Evolutionary conservation across 2,329 filamentous ascomycete species (phyloP), one percentile per base, ranked within the genome.

Genomic region (Colletotrichum tamarilloi): DNA sequence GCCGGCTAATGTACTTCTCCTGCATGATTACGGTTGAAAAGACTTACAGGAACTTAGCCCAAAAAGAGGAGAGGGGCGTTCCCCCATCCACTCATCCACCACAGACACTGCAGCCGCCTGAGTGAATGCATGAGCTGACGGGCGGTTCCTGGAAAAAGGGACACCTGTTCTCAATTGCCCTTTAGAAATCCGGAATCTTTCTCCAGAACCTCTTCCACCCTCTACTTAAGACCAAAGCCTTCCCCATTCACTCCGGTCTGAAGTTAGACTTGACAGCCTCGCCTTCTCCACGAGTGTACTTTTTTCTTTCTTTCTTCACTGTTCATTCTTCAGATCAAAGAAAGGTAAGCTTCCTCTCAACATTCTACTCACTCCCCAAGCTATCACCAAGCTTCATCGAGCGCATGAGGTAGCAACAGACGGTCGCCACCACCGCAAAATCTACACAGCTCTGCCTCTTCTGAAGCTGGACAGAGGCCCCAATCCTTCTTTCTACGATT

Each of bases 121-220:
- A 72, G 68, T 73, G 72, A 72, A 68, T 67, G 68, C 72, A 72
- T 68, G 60, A 66, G 70, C 59, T 73, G 69, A 69, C 65, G 60
- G 70, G 62, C 60, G 64, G 69, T 69, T 65, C 69, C 73, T 75
- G 70, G 69, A 60, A 75, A 75, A 70, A 73, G 65, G 73, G 73
- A 75, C 73, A 75, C 70, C 70, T 75, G 73, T 75, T 75, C 73
- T 75, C 66, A 75, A 75, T 75, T 75, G 65, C 72, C 65, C 63
- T 68, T 68, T 62, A 24, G 64, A 74, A 73, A 74, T 67, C 57
- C 59, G 60, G 64, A 74, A 62, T 71, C 68, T 72, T 67, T 68
- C 68, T 66, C 52, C 57, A 49, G 28, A 72, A 52, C 68, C 52
- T 35, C 42, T 49, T 55, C 19, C 67, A 62, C 68, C 56, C 3